Percentiles rank a stretch among this genome's conserved stretches.
Evolutionary conservation across 2,329 filamentous ascomycete species (phyloP).

Genomic region (Fusarium sororula): DNA sequence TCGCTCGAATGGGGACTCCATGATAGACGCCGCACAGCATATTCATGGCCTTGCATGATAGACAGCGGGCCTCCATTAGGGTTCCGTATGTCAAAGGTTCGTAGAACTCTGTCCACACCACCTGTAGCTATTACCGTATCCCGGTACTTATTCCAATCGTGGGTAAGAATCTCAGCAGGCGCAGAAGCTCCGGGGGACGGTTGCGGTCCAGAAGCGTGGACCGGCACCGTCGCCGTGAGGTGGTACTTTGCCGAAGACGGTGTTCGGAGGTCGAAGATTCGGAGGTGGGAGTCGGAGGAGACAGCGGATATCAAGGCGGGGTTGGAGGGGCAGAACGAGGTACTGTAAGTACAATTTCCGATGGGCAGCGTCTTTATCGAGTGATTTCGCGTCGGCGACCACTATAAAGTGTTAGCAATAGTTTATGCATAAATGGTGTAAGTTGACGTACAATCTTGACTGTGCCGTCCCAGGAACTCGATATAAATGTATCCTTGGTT

Average conservation of each 20-base stretch:
- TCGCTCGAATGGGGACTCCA: constrained; percentile 97
- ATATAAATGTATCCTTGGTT: constrained; percentile 89
- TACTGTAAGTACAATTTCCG: constrained; percentile 92
- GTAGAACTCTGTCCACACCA: constrained; percentile 86
- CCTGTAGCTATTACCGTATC: constrained; percentile 85
- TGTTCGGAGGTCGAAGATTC: constrained; percentile 90
- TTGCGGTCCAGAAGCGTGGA: constrained; percentile 73
- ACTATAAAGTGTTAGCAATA: constrained; percentile 56
- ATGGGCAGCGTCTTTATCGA: constrained; percentile 88
- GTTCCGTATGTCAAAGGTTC: constrained; percentile 89
- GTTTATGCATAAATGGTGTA: not conserved
- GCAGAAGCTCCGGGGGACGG: constrained; percentile 51
- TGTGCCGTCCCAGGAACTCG: constrained; percentile 94
- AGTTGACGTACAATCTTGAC: constrained; percentile 75
- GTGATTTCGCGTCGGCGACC: constrained; percentile 80
- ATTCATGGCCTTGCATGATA: constrained; percentile 85
- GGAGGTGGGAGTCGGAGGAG: constrained; percentile 86
- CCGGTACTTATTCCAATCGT: constrained; percentile 99
- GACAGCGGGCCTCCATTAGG: constrained; percentile 76
- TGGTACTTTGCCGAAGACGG: constrained; percentile 89
- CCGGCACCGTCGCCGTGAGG: constrained; percentile 82
- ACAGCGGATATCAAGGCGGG: constrained; percentile 87
- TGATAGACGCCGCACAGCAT: constrained; percentile 83
- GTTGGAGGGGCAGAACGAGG: constrained; percentile 89
- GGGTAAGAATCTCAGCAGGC: constrained; percentile 88